Evolutionary conservation across 2,329 filamentous ascomycete species (phyloP), one percentile per base, ranked within the genome.

Genomic region (Exophiala alcalophila): DNA sequence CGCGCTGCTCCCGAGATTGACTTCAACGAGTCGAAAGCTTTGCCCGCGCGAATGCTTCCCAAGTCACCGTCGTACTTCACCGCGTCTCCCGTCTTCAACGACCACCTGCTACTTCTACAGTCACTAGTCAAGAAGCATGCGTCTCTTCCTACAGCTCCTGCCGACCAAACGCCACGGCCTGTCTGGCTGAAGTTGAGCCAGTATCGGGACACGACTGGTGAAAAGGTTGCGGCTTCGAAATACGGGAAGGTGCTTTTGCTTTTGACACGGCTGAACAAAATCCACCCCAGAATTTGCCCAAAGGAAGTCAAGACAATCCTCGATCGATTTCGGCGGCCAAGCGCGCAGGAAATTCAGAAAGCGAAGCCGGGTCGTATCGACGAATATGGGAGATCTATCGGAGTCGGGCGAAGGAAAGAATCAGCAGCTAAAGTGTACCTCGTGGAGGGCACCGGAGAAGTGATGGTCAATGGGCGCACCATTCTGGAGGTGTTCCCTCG

Each of bases 31-130:
- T 23, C 49, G n/a, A 47, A 49, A 18, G 43, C 49, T 50, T 16
- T 58, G 18, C 75, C 79, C 53, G 81, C 86, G 39, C 86, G 92
- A 53, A 72, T 94, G 15, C 71, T 96, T 24, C 92, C 92, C 14
- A 76, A 77, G 18, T 95, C 90, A 24, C 83, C 87, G 2, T 92
- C 91, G n/a, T 98, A 98, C 69, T 98, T 97, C 71, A 90, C 88
- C 38, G 84, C 84, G 38, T 83, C 83, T 49, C 85, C 90, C 2
- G 74, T 77, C 40, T 96, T 95, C 72, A 92, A 84, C 66, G 92
- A 98, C 67, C 78, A 86, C 59, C 79, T 85, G 56, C 77, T 97
- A 54, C 70, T 73, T 31, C 74, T 98, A 33, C 79, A 87, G 57
- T 73, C 77, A 8, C 75, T 97, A 16, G 68, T 85, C 43, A 79